Evolutionary conservation across 108 stramenopile species (phyloP).

Genomic region (Skeletonema potamos): DNA sequence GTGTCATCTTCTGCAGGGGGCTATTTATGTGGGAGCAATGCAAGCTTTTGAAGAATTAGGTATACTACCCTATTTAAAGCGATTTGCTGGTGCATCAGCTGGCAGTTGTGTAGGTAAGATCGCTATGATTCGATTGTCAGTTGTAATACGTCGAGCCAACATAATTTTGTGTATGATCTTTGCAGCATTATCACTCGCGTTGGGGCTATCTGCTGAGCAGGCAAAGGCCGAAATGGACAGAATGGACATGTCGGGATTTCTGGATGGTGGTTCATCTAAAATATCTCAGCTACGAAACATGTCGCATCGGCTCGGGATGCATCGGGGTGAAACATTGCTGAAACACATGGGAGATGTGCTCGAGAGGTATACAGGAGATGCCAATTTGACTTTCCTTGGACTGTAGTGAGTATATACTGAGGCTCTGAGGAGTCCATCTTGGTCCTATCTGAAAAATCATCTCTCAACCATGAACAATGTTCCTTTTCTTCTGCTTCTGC

Average conservation of each 20-base stretch:
- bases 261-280: background rate
- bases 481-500: background rate
- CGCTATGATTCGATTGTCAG: background rate
- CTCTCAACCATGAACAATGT: too few species aligned
- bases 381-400: background rate
- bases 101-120: background rate
- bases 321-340: background rate
- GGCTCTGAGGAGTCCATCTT: too few species aligned
- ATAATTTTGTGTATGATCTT: background rate
- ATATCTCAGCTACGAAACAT: background rate
- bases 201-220: background rate
- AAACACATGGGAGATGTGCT: background rate
- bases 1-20: background rate
- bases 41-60: background rate
- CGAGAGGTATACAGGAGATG: background rate
- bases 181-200: background rate
- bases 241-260: background rate
- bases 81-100: background rate
- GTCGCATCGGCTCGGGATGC: background rate
- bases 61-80: background rate
- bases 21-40: background rate
- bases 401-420: slow-evolving; percentile 3
- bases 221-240: background rate
- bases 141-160: background rate
- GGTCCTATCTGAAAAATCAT: too few species aligned